Evolutionary conservation across 2,329 filamentous ascomycete genomes (phyloP).

Genomic region (Trichophyton rubrum): DNA sequence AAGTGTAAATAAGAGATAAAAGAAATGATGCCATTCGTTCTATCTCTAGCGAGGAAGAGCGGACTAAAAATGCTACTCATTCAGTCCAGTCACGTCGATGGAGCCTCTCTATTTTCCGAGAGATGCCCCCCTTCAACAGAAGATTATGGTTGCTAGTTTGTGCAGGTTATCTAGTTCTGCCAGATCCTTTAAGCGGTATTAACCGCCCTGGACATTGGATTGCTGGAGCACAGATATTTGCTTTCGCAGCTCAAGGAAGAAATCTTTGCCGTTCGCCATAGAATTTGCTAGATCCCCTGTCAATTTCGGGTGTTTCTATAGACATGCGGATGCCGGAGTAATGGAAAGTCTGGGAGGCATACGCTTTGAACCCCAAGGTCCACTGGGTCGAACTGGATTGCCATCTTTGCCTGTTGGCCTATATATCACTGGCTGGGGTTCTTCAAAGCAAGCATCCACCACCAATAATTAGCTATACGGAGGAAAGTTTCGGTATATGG

Average conservation of each 20-base stretch:
- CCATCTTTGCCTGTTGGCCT: conserved; percentile 24
- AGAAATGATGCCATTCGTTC: neutral
- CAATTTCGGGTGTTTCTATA: conserved; percentile 7
- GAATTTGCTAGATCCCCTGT: conserved; percentile 28
- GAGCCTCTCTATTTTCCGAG: neutral
- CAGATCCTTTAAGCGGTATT: neutral
- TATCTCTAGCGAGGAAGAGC: neutral
- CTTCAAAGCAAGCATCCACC: neutral
- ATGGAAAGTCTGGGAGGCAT: conserved; percentile 12
- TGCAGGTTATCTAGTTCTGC: neutral
- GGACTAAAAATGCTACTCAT: neutral
- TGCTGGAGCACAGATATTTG: conserved; percentile 33
- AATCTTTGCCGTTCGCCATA: conserved; percentile 39
- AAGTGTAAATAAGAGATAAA: neutral
- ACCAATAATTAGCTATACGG: neutral
- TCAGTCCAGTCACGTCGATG: neutral
- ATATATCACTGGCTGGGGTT: conserved; percentile 21
- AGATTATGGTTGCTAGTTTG: neutral
- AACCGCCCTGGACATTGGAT: conserved; percentile 1
- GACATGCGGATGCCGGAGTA: neutral
- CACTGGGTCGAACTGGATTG: conserved; percentile 25
- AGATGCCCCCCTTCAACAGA: neutral
- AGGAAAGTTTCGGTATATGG: neutral
- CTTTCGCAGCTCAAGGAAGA: conserved; percentile 39
- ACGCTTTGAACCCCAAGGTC: conserved; percentile 36